Base-by-base conservation (phyloP, 2,329 filamentous ascomycete genomes). In the Aspergillus hortae region DNA sequence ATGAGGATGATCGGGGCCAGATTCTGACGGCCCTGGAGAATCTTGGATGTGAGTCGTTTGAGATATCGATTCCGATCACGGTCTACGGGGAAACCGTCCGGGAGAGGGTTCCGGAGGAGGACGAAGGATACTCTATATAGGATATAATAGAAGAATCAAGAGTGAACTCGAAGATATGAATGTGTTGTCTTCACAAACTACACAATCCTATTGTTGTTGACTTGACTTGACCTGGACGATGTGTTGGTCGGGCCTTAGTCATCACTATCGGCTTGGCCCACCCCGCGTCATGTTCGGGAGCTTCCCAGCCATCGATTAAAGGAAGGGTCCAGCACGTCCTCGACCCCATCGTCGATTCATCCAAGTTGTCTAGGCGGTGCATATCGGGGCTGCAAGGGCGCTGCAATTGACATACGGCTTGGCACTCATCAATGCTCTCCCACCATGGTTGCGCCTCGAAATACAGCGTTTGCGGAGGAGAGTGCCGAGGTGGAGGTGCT, bases 41-140 rank as follows among this genome's bases (percentile, higher is more conserved):
- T 56, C 64, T 96, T 47, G 80, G 85, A 7, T 92, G 90, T 62
- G 91, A 96, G 75, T 95, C 89, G 62, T 96, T 96, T 71, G 91
- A 96, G 70, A 88, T 95, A 43, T 84, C 85, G 32, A 90, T 96
- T 43, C 91, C 91, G 23, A 75, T 96, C 58, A 83, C 85, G 46
- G 88, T 96, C 9, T 96, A 95, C 61, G 81, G 81, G 4, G 79
- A 80, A 55, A 74, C 77, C 4, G 74, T 78, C 27, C 74, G 76
- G 23, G 74, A 74, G 51, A 67, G 62, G 17, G 49, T 67, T 19
- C 64, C 66, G 1, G 72, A 74, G 55, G 72, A 74, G 51, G 65
- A 67, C 30, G 63, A 73, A 53, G 72, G 71, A 30, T 70, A 72
- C 52, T 58, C 67, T 42, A 74, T 75, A 55, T 75, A 64, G 48